Evolutionary conservation across 805 yeast genomes (phyloP), one percentile per base, ranked within the genome.

Genomic region (Teunomyces barrocoloradensis): DNA sequence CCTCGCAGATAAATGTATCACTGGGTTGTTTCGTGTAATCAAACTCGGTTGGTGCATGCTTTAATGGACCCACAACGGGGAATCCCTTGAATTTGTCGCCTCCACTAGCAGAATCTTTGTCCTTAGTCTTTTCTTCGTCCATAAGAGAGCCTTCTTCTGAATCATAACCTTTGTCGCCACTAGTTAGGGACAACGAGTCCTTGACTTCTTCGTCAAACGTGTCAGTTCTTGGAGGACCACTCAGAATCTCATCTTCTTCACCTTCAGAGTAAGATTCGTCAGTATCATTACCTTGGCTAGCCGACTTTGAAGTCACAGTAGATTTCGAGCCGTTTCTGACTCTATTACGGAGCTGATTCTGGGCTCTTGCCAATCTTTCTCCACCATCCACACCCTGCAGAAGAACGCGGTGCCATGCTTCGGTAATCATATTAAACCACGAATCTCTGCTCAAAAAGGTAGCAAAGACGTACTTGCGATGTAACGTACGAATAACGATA

Each of bases 401-500:
- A 5, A 73, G 58, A 1, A 68, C 69, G 43, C 71, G 68, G 48
- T 82, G 79, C 96, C 96, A 88, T 10, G 86, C 72, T 4, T 82
- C 75, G 52, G 79, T 81, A 53, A 94, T 72, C 47, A 89, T 77
- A 39, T 84, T 85, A 54, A 79, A 79, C 0, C 96, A 85, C 6
- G 82, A 65, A 61, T 92, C 97, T 47, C 97, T 77, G 1, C 92
- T 80, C 5, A 89, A 71, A 59, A 92, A 90, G 46, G 96, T 88
- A 11, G 96, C 97, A 73, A 92, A 91, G 15, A 81, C 81, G 57
- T 89, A 87, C 51, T 79, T 81, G 4, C 76, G 79, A 65, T 74
- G 79, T 32, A 68, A 73, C 0, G 94, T 86, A 55, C 82, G 85
- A 20, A 89, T 74, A 5, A 79, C 70, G 35, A 92, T 89, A 3